Evolutionary conservation across 1,139 yeast genomes (phyloP).

Genomic region (Kluyveromyces sp.): DNA sequence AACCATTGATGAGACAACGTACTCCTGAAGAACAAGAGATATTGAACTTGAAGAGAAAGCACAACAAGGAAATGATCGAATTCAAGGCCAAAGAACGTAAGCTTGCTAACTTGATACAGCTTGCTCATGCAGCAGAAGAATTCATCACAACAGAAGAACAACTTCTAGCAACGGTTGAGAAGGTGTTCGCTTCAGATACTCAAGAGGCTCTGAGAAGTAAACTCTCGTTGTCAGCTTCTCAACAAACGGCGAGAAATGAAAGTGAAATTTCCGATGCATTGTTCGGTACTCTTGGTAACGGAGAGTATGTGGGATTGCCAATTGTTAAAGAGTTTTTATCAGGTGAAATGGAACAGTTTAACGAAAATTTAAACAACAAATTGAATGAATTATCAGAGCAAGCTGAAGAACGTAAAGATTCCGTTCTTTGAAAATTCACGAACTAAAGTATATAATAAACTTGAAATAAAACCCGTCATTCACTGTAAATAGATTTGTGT

Average conservation of each 20-base stretch:
- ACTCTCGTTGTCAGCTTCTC: conserved; percentile 13
- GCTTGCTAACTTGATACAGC: conserved; percentile 52
- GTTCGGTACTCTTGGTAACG: conserved; percentile 28
- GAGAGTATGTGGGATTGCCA: conserved; percentile 26
- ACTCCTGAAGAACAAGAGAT: conserved; percentile 55
- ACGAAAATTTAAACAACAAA: conserved; percentile 16
- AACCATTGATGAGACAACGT: conserved; percentile 65
- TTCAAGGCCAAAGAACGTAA: conserved; percentile 39
- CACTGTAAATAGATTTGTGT: neutral
- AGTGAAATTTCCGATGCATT: conserved; percentile 25
- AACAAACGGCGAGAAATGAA: conserved; percentile 17
- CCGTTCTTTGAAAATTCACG: conserved; percentile 1
- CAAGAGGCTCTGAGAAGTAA: conserved; percentile 16
- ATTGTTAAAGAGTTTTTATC: conserved; percentile 26
- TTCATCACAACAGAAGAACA: conserved; percentile 32
- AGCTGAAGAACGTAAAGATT: conserved; percentile 2
- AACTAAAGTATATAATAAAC: neutral
- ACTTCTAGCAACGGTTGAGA: conserved; percentile 27
- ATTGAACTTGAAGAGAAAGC: conserved; percentile 43
- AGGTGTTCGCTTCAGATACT: conserved; percentile 25
- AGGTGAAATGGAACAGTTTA: conserved; percentile 26
- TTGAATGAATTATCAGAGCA: conserved; percentile 6
- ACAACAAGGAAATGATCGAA: conserved; percentile 42
- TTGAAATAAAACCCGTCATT: no score
- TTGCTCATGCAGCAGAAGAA: conserved; percentile 62